These are phyloP conservation scores for Globisporangium splendens DNA, from an alignment of 352 stramenopile genomes.

Conservation along the genomic window DNA sequence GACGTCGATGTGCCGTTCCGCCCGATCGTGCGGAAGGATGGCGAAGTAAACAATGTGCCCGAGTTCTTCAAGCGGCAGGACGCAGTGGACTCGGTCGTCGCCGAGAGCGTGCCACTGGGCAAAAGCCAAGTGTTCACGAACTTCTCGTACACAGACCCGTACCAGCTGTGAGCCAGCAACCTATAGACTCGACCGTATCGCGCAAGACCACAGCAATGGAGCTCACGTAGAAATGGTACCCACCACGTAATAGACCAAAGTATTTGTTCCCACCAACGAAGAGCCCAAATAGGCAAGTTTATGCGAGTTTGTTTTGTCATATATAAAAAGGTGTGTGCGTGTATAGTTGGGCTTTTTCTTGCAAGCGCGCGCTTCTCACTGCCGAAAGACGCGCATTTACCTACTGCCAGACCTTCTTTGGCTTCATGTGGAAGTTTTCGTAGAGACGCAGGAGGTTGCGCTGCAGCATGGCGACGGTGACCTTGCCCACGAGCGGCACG, in stretches of 20 bases:
- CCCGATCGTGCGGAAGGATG: constrained; percentile 64
- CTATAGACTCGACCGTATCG: too few species aligned
- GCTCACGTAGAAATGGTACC: background rate
- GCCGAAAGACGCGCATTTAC: background rate
- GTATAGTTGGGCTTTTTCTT: background rate
- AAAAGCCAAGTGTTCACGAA: constrained; percentile 73
- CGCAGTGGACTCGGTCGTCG: constrained; percentile 64
- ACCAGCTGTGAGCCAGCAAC: constrained; percentile 32
- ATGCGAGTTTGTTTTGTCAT: background rate
- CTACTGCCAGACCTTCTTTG: constrained; percentile 83
- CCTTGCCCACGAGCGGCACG: constrained; percentile 95
- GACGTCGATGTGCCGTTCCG: constrained; percentile 61
- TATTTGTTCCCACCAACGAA: background rate
- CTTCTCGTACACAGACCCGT: constrained; percentile 78
- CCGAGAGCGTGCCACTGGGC: constrained; percentile 43
- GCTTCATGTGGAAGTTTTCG: constrained; percentile 94
- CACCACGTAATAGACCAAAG: background rate
- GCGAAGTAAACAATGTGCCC: constrained; percentile 72
- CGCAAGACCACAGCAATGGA: background rate
- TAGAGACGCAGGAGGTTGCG: constrained; percentile 95
- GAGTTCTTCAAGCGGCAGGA: constrained; percentile 83
- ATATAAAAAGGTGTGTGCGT: background rate
- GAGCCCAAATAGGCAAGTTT: constrained; percentile 3
- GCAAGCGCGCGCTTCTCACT: background rate
- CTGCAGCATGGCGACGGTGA: constrained; percentile 96